These are phyloP conservation scores for Capsella rubella DNA, from an alignment of 441 rosid species.

Conservation along the genomic window DNA sequence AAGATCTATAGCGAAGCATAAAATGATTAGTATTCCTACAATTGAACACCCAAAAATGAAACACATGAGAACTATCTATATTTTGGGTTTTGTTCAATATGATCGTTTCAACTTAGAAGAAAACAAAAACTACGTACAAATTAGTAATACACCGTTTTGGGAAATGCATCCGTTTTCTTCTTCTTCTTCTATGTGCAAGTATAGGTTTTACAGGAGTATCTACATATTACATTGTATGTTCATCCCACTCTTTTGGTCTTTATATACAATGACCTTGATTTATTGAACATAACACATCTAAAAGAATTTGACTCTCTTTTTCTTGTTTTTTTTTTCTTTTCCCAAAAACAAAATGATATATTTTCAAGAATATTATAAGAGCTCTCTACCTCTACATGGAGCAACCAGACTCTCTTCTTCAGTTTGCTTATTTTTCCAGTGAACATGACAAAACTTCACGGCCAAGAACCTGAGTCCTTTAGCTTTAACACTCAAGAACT, in stretches of 20 bases:
- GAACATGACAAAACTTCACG: constrained; percentile 68
- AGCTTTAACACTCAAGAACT: constrained; percentile 67
- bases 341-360: constrained; percentile 33
- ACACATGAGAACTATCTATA: not conserved
- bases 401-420: constrained; percentile 44
- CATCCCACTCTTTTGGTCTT: constrained; percentile 33
- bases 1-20: not conserved
- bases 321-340: constrained; percentile 11
- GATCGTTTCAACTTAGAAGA: not conserved
- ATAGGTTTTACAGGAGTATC: constrained; percentile 42
- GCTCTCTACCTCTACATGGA: constrained; percentile 44
- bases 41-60: not conserved
- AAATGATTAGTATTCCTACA: not conserved
- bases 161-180: constrained; percentile 28
- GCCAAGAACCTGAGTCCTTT: constrained; percentile 54
- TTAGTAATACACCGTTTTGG: constrained; percentile 2
- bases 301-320: constrained; percentile 42
- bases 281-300: constrained; percentile 44
- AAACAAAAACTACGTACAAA: not conserved
- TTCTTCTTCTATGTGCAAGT: constrained; percentile 37
- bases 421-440: constrained; percentile 34
- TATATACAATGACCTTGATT: constrained; percentile 45
- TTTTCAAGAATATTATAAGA: constrained; percentile 37
- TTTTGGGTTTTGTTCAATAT: not conserved
- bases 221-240: constrained; percentile 44